Evolutionary conservation across 495 filamentous ascomycete genomes (phyloP).

Genomic region (Staphylotrichum tortipilum): DNA sequence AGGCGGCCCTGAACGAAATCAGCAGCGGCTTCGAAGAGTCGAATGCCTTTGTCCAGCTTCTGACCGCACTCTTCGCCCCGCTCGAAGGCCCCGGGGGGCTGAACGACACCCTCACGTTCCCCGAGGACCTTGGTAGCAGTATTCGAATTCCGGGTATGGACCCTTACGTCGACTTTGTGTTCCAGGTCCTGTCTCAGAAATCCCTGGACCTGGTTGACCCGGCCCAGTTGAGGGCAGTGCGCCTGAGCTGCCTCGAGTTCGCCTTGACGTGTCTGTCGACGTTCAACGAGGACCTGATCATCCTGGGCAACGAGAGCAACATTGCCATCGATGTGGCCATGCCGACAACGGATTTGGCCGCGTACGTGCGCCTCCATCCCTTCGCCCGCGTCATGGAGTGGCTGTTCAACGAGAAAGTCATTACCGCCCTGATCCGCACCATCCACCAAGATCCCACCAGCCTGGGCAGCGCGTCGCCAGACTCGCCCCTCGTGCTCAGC

Average conservation of each 20-base stretch:
- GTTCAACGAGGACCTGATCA: constrained; percentile 88
- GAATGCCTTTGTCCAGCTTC: constrained; percentile 67
- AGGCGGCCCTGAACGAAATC: constrained; percentile 46
- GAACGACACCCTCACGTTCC: constrained; percentile 73
- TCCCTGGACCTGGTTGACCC: constrained; percentile 51
- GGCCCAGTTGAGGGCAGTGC: constrained; percentile 58
- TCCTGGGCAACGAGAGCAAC: constrained; percentile 66
- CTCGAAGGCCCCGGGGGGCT: constrained; percentile 47
- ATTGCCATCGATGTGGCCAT: constrained; percentile 64
- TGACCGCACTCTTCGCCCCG: constrained; percentile 60
- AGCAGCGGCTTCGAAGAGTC: constrained; percentile 71
- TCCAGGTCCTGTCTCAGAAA: constrained; percentile 60
- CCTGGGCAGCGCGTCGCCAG: constrained; percentile 54
- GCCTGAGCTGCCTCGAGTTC: constrained; percentile 71
- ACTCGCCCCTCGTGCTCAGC: constrained; percentile 67
- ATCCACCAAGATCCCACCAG: constrained; percentile 63
- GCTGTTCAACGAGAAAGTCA: constrained; percentile 88
- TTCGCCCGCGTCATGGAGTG: constrained; percentile 93
- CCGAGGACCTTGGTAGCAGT: constrained; percentile 71
- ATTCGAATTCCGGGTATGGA: constrained; percentile 82
- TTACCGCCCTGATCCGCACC: constrained; percentile 65
- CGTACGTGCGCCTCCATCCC: constrained; percentile 79
- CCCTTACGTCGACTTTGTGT: constrained; percentile 79
- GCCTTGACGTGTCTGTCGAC: constrained; percentile 61
- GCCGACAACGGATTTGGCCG: constrained; percentile 56